Percentiles rank a stretch among this genome's conserved stretches.
phyloP scores from a whole-genome alignment of 768 basidiomycete species.

The Neoboletus magnificus region DNA sequence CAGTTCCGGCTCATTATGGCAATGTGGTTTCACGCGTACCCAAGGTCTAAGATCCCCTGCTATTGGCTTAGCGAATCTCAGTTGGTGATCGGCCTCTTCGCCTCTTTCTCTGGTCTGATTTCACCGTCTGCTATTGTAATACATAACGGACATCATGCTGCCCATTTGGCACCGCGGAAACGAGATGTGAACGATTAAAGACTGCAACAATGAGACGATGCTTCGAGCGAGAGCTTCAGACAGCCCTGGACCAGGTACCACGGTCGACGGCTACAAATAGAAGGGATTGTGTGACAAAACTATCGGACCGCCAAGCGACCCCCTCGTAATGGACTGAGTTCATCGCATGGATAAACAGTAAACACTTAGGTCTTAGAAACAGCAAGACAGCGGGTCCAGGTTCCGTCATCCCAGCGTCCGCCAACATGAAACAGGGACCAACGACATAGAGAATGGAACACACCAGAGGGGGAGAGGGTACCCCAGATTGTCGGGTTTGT shows the following conservation, averaged over 20 bases:
- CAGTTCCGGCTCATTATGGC: slow-evolving; percentile 26
- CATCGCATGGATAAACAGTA: slow-evolving; percentile 15
- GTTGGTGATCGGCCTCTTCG: slow-evolving; percentile 19
- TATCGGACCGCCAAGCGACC: slow-evolving; percentile 14
- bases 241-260: slow-evolving; percentile 10
- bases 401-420: background rate
- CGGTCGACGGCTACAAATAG: slow-evolving; percentile 12
- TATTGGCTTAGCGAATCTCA: slow-evolving; percentile 20
- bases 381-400: background rate
- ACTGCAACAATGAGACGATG: background rate
- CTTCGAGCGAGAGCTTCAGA: background rate
- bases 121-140: slow-evolving; percentile 1
- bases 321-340: slow-evolving; percentile 22
- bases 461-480: background rate
- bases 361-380: background rate
- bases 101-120: background rate
- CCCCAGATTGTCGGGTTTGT: slow-evolving; percentile 19
- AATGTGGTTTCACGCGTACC: slow-evolving; percentile 14
- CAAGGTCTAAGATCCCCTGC: slow-evolving; percentile 16
- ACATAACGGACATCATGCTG: slow-evolving; percentile 11
- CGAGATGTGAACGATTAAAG: background rate
- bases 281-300: slow-evolving; percentile 15
- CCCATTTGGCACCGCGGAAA: slow-evolving; percentile 2
- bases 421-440: slow-evolving; percentile 1
- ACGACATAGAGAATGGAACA: slow-evolving; percentile 20